These are phyloP conservation scores for Linderina pennispora DNA, from an alignment of 192 early-diverging fungal genomes.

Conservation along the genomic window DNA sequence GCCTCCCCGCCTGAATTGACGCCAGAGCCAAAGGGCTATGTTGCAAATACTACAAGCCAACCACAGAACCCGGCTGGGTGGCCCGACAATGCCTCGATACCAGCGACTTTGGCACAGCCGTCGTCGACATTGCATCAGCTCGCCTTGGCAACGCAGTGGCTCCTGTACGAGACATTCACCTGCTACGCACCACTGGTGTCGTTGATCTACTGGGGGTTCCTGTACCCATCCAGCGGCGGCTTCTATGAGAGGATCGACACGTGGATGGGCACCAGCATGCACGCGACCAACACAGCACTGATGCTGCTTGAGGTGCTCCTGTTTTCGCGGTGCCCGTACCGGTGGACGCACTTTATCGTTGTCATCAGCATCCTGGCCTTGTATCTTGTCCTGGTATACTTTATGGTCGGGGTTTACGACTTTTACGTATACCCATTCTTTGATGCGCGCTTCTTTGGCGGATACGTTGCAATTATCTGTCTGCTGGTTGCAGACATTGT, in stretches of 20 bases:
- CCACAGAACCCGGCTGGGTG: too few species aligned
- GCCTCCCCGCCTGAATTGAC: too few species aligned
- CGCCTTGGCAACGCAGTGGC: constrained; percentile 28
- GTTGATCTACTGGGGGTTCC: constrained; percentile 31
- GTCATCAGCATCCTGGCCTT: constrained; percentile 9
- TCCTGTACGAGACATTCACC: constrained; percentile 38
- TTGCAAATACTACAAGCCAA: too few species aligned
- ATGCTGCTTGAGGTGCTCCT: constrained; percentile 25
- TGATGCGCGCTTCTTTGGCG: constrained; percentile 24
- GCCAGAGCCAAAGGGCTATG: too few species aligned
- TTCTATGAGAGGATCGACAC: constrained; percentile 4
- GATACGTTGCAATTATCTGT: constrained; percentile 26
- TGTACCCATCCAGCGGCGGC: constrained; percentile 23
- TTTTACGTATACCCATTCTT: constrained; percentile 48
- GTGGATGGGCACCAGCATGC: constrained; percentile 46
- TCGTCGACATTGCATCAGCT: constrained; percentile 6
- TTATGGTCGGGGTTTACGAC: constrained; percentile 38
- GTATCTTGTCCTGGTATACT: constrained; percentile 35
- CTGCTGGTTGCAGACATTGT: constrained; percentile 16
- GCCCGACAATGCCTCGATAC: too few species aligned
- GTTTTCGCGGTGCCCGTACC: constrained; percentile 13
- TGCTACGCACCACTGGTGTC: constrained; percentile 41
- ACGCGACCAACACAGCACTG: constrained; percentile 22
- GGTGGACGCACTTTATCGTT: constrained; percentile 8
- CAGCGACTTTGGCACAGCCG: too few species aligned